Percentiles rank a stretch among this genome's conserved stretches.
Conservation (phyloP, 192 early-diverging fungal genomes). For the Rhizophagus sp. region DNA sequence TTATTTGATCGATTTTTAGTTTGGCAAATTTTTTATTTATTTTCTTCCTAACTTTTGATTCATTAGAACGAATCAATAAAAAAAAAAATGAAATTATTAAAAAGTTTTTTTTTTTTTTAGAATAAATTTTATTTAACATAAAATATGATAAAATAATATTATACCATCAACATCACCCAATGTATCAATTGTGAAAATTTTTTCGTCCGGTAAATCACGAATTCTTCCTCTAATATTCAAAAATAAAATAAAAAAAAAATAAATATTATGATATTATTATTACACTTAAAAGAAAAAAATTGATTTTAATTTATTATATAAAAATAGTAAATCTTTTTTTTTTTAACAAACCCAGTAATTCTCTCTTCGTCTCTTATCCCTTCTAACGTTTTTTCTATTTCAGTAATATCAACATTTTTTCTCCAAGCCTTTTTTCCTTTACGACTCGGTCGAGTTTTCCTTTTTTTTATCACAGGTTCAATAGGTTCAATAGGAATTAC, state of each 20-base stretch:
- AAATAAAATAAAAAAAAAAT: conserved; percentile 19
- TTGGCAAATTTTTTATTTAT: conserved; percentile 45
- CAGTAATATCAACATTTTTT: conserved; percentile 84
- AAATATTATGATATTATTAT: background rate
- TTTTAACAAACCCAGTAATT: conserved; percentile 65
- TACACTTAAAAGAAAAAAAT: background rate
- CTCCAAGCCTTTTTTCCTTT: conserved; percentile 94
- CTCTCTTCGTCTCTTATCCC: conserved; percentile 72
- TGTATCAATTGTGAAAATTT: conserved; percentile 74
- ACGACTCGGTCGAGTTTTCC: conserved; percentile 58
- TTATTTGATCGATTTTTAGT: conserved; percentile 83
- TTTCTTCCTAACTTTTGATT: conserved; percentile 41
- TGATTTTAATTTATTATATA: background rate
- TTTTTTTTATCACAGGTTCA: background rate
- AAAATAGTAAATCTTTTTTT: background rate
- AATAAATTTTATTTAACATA: background rate
- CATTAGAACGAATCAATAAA: background rate
- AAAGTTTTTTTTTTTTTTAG: background rate
- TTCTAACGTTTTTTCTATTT: conserved; percentile 76
- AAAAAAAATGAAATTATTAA: background rate
- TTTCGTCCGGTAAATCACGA: conserved; percentile 47
- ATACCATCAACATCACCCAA: conserved; percentile 52
- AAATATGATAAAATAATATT: background rate
- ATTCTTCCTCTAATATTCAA: conserved; percentile 48
- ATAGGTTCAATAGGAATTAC: background rate